Conservation (phyloP, 2,329 filamentous ascomycete species). For the Fusarium sp. region DNA sequence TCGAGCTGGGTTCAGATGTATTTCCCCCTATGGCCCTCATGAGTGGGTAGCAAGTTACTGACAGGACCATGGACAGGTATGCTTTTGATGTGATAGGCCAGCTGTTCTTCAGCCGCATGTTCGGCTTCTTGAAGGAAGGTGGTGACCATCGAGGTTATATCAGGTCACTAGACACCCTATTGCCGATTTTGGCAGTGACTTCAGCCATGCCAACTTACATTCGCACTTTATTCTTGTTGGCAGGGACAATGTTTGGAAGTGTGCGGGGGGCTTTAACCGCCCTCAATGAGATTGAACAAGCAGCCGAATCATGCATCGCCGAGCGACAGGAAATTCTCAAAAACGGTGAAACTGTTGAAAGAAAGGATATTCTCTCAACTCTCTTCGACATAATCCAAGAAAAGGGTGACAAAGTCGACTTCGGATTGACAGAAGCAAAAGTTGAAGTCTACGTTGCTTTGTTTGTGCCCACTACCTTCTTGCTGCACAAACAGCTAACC, state of each 20-base stretch:
- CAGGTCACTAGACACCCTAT: not conserved
- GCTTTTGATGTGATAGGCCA: conserved; percentile 17
- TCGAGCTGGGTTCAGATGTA: not conserved
- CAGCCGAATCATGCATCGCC: not conserved
- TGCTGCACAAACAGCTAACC: not conserved
- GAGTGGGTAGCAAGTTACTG: not conserved
- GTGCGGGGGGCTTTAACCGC: not conserved
- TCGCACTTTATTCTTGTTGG: not conserved
- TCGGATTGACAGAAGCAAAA: not conserved
- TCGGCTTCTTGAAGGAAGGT: conserved; percentile 12
- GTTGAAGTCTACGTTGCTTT: not conserved
- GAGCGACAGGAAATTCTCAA: not conserved
- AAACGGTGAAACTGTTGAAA: not conserved
- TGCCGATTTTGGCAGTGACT: not conserved
- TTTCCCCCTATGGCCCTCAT: not conserved
- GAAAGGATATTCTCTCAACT: not conserved
- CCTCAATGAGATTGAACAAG: not conserved
- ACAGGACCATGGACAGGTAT: not conserved
- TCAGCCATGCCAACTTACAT: not conserved
- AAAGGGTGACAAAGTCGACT: not conserved
- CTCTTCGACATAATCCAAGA: not conserved
- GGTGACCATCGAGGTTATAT: conserved; percentile 10
- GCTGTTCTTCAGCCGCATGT: conserved; percentile 14
- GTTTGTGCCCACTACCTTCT: not conserved
- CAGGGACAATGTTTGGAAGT: not conserved